Conservation (phyloP, 805 yeast genomes). For the Debaryomyces hansenii region DNA sequence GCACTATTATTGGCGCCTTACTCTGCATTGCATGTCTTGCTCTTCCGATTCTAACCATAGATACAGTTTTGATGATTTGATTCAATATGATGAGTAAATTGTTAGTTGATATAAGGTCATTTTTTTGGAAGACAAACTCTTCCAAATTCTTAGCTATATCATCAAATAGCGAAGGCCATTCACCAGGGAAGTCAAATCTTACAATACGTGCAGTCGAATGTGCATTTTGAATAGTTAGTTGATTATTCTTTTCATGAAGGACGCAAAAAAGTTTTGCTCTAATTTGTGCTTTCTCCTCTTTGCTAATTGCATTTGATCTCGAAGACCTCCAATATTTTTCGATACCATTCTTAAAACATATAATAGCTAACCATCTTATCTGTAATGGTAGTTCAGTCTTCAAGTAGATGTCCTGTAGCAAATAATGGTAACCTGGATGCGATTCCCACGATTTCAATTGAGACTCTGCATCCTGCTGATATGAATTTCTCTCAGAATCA, state of each 20-base stretch:
- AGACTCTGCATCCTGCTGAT: slow-evolving; percentile 65
- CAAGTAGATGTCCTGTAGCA: slow-evolving; percentile 58
- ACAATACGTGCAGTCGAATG: slow-evolving; percentile 77
- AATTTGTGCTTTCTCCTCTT: slow-evolving; percentile 71
- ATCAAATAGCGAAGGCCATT: slow-evolving; percentile 83
- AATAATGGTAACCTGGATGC: slow-evolving; percentile 56
- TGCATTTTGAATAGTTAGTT: slow-evolving; percentile 79
- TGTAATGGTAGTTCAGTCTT: slow-evolving; percentile 61
- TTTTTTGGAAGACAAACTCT: slow-evolving; percentile 38
- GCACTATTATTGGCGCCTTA: slow-evolving; percentile 63
- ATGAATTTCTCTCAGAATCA: slow-evolving; percentile 45
- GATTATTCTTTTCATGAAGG: slow-evolving; percentile 69
- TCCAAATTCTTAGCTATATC: slow-evolving; percentile 50
- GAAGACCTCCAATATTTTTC: slow-evolving; percentile 83
- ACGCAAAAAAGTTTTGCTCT: slow-evolving; percentile 56
- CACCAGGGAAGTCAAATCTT: slow-evolving; percentile 80
- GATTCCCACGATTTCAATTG: slow-evolving; percentile 72
- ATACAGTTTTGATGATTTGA: slow-evolving; percentile 72
- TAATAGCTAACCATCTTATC: slow-evolving; percentile 82
- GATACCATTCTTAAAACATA: slow-evolving; percentile 84
- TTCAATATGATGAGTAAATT: slow-evolving; percentile 68
- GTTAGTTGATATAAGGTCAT: slow-evolving; percentile 53
- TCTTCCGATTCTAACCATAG: slow-evolving; percentile 80
- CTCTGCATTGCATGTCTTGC: slow-evolving; percentile 75
- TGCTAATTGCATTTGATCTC: slow-evolving; percentile 48